phyloP scores from a whole-genome alignment of 176 grass and related monocot genomes.

The Microstegium vimineum region DNA sequence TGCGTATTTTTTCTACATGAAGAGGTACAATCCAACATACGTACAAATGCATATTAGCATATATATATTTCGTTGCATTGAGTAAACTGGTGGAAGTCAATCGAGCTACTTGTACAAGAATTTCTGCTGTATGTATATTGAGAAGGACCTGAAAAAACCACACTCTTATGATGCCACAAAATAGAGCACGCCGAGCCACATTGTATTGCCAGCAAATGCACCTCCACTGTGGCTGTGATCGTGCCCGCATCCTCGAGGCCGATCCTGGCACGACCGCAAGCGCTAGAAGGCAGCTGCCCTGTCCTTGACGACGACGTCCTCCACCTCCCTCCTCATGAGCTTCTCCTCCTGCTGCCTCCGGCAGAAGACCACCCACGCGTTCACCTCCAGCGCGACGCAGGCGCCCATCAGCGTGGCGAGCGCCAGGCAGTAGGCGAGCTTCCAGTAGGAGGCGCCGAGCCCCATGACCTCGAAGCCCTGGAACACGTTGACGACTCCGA shows the following conservation, averaged over 20 bases:
- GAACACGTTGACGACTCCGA: conserved; percentile 97
- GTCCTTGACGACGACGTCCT: conserved; percentile 59
- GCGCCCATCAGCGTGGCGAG: conserved; percentile 67
- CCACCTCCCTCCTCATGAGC: conserved; percentile 41
- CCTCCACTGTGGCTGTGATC: background rate
- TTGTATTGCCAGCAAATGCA: background rate
- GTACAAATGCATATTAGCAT: background rate
- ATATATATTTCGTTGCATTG: background rate
- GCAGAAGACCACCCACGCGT: conserved; percentile 95
- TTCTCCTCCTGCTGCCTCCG: conserved; percentile 70
- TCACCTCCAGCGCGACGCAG: conserved; percentile 90
- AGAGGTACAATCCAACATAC: background rate
- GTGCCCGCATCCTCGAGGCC: background rate
- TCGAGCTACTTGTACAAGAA: background rate
- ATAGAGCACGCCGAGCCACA: background rate
- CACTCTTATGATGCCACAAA: background rate
- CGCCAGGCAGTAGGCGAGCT: conserved; percentile 87
- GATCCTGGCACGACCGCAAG: no score
- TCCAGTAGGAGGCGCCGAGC: conserved; percentile 77
- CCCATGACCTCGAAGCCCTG: conserved; percentile 97
- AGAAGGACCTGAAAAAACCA: background rate
- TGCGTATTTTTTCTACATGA: background rate
- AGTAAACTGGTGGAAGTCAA: background rate
- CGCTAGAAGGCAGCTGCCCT: conserved; percentile 39
- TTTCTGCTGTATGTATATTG: background rate